Conservation (phyloP, 345 rosid genomes). For the Zanthoxylum bungeanum region DNA sequence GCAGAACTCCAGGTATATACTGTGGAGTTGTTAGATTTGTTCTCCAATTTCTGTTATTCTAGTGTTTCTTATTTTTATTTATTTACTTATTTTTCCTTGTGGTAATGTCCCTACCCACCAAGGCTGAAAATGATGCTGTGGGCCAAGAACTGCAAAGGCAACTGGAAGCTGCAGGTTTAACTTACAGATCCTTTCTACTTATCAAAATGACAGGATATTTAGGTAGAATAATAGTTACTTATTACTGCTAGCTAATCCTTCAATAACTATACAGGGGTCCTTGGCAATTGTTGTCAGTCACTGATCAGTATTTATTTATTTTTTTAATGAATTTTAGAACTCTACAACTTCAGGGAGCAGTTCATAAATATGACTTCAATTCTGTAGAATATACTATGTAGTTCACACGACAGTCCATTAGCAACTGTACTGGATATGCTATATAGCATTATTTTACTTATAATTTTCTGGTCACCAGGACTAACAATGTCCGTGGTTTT, state of each 20-base stretch:
- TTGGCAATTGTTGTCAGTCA: too few relatives aligned
- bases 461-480: too few relatives aligned
- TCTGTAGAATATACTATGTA: too few relatives aligned
- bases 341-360: too few relatives aligned
- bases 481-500: neutral
- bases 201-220: neutral
- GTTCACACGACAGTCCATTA: neutral
- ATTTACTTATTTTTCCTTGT: neutral
- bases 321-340: too few relatives aligned
- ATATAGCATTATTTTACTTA: too few relatives aligned
- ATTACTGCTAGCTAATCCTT: neutral
- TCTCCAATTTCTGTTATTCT: neutral
- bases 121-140: slow-evolving; percentile 76
- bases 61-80: neutral
- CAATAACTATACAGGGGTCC: neutral
- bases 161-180: slow-evolving; percentile 89
- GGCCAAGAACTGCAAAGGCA: slow-evolving; percentile 92
- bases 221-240: neutral
- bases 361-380: neutral
- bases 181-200: neutral
- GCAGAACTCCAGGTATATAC: slow-evolving; percentile 64
- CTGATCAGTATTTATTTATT: too few relatives aligned
- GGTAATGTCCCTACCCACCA: slow-evolving; percentile 10
- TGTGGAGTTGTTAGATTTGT: neutral
- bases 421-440: neutral